Percentiles rank a stretch among this genome's conserved stretches.
Evolutionary conservation across 1,139 yeast genomes (phyloP).

Genomic region (Yamadazyma conglobata): DNA sequence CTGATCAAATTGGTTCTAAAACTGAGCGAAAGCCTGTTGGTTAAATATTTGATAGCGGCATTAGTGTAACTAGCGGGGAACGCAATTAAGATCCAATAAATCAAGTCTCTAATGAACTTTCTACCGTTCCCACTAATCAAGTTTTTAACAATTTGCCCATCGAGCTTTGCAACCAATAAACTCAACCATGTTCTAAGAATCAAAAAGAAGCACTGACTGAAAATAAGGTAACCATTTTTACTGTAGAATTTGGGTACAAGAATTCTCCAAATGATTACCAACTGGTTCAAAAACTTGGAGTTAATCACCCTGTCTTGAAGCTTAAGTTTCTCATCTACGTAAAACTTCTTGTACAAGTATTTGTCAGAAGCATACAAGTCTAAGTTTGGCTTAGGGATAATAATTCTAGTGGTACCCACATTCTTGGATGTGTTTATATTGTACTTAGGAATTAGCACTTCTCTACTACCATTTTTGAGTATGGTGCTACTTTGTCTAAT

Average conservation of each 20-base stretch:
- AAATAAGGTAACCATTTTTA: conserved; percentile 62
- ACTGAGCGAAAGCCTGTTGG: conserved; percentile 72
- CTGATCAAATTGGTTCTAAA: conserved; percentile 83
- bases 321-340: conserved; percentile 34
- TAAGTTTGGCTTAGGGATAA: conserved; percentile 55
- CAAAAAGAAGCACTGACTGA: conserved; percentile 72
- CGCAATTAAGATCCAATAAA: conserved; percentile 86
- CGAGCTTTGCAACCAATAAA: conserved; percentile 79
- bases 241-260: conserved; percentile 71
- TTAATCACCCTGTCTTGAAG: conserved; percentile 45
- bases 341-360: conserved; percentile 54
- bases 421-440: conserved; percentile 3
- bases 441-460: conserved; percentile 49
- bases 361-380: conserved; percentile 70
- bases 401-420: conserved; percentile 42
- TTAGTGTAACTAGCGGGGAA: conserved; percentile 93
- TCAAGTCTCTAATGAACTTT: conserved; percentile 71
- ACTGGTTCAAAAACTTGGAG: conserved; percentile 69
- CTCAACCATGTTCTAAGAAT: conserved; percentile 85
- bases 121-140: conserved; percentile 79
- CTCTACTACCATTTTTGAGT: conserved; percentile 53
- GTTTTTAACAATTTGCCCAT: conserved; percentile 89
- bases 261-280: conserved; percentile 75
- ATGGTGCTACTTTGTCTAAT: conserved; percentile 43
- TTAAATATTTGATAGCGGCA: conserved; percentile 81